Percentiles rank a stretch among this genome's conserved stretches.
Evolutionary conservation across 2,329 filamentous ascomycete species (phyloP).

Genomic region (Monilinia fructicola): DNA sequence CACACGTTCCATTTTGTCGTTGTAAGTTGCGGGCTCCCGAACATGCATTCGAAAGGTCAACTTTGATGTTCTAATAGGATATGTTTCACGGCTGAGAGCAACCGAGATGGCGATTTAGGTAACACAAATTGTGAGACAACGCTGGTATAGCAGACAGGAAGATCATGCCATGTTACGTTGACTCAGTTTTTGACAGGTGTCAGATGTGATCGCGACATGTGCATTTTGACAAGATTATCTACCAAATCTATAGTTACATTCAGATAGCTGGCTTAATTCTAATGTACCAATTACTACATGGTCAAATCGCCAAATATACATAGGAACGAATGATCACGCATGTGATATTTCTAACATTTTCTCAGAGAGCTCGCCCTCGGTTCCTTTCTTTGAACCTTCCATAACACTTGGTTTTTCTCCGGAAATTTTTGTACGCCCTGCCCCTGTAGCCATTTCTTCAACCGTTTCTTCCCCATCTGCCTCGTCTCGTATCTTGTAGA

Average conservation of each 20-base stretch:
- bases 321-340: background rate
- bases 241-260: background rate
- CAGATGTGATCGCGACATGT: conserved; percentile 22
- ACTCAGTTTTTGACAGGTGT: conserved; percentile 22
- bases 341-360: background rate
- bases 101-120: conserved; percentile 5
- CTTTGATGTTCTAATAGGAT: conserved; percentile 1
- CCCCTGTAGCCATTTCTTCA: conserved; percentile 8
- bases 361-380: too few species aligned
- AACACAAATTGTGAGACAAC: background rate
- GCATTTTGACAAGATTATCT: conserved; percentile 21
- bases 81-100: background rate
- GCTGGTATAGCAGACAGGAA: conserved; percentile 1
- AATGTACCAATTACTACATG: background rate
- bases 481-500: conserved; percentile 58
- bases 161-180: conserved; percentile 16
- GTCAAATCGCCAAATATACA: conserved; percentile 5
- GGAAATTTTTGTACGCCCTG: background rate
- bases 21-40: background rate
- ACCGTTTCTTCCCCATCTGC: background rate
- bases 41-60: background rate
- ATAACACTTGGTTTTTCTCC: background rate
- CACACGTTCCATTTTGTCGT: conserved; percentile 4
- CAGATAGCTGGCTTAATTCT: background rate
- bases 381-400: background rate